Base-by-base conservation (phyloP, 768 basidiomycete genomes). In the Pleurotus tuber-regium region DNA sequence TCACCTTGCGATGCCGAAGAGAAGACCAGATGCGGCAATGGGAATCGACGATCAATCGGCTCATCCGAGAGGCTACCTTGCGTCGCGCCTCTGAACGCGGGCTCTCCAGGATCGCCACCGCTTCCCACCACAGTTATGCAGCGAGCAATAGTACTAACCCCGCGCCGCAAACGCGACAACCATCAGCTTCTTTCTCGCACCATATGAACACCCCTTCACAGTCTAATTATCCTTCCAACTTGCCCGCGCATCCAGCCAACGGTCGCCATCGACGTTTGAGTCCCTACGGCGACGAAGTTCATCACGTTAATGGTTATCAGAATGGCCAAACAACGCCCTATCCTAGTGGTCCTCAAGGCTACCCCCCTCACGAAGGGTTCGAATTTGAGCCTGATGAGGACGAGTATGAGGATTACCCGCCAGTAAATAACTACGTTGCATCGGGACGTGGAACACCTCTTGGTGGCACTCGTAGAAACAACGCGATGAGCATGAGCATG, bases 1-100 rank as follows among this genome's bases (percentile, higher is more conserved):
- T 99, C 69, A 92, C 94, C 23, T 79, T 99, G 47, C 89, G 92
- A 50, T 97, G 96, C 66, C 83, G 90, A 39, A 84, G 85, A 9
- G 92, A 98, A 63, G 97, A 98, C 59, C 91, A 93, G 59, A 82
- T 97, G 65, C 80, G 82, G 40, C 88, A 92, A 61, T 99, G 97
- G 97, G 91, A 97, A 64, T 75, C 82, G 12, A 83, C 86, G 54
- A 89, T 98, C 59, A 93, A 86, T 65, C 86, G 90, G 38, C 77
- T 98, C 28, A 93, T 98, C 63, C 82, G 82, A 58, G 85, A 85
- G 60, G 78, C 85, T 41, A 82, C 83, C n/a, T 78, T 73, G 53
- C 79, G 89, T 43, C 78, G 88, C 56, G 82, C 77, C 4, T 81
- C 82, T 1, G 88, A 89, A 53, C 79, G 87, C 29, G 77, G 74